Evolutionary conservation across 2,329 filamentous ascomycete genomes (phyloP).

Genomic region (Huntiella bhutanensis): DNA sequence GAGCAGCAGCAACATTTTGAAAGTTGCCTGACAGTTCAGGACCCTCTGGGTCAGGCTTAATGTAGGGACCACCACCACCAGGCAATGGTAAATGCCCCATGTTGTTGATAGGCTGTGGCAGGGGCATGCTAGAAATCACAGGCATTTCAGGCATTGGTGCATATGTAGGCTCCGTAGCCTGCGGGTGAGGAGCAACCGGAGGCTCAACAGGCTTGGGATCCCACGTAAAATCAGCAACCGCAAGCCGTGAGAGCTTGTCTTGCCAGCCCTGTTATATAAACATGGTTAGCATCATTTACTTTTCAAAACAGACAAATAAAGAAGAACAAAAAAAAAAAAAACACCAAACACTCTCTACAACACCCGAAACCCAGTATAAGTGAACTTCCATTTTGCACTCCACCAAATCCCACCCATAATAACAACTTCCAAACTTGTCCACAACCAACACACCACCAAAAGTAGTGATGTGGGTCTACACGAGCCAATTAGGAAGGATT

Average conservation of each 20-base stretch:
- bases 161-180: conserved; percentile 13
- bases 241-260: conserved; percentile 65
- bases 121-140: conserved; percentile 15
- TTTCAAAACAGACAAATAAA: neutral
- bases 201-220: conserved; percentile 55
- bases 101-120: conserved; percentile 14
- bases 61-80: neutral
- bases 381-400: neutral
- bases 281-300: conserved; percentile 1
- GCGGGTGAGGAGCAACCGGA: conserved; percentile 15
- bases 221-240: conserved; percentile 85
- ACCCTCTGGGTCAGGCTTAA: conserved; percentile 10
- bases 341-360: neutral
- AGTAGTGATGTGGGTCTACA: neutral
- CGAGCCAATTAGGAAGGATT: conserved; percentile 6
- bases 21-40: conserved; percentile 11
- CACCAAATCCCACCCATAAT: too few species aligned
- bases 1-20: conserved; percentile 27
- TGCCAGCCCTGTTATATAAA: conserved; percentile 60
- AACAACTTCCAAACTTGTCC: too few species aligned
- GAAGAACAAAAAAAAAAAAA: too few species aligned
- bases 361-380: neutral
- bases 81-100: conserved; percentile 13
- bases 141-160: neutral
- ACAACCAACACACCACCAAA: too few species aligned